Evolutionary conservation across 257 asterid species (phyloP).

Genomic region (Jasminum sambac): DNA sequence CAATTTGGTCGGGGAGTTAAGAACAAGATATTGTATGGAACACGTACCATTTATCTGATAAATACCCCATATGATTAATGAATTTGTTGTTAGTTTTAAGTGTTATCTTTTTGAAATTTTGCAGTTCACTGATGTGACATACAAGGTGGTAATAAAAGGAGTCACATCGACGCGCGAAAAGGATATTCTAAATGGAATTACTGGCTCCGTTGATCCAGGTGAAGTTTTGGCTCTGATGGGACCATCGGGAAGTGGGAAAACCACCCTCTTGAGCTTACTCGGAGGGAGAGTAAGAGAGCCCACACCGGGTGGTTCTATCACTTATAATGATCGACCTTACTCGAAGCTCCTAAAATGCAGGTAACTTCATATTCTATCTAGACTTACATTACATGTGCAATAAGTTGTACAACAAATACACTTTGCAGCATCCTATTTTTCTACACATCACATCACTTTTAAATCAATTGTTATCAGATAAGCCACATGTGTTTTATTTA

Average conservation of each 20-base stretch:
- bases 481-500: no score
- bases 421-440: no score
- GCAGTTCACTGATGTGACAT: slow-evolving; percentile 88
- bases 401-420: no score
- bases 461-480: no score
- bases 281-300: slow-evolving; percentile 75
- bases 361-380: slow-evolving; percentile 28
- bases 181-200: slow-evolving; percentile 73
- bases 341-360: slow-evolving; percentile 82
- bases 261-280: slow-evolving; percentile 73
- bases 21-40: slow-evolving; percentile 11
- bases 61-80: background rate
- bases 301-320: slow-evolving; percentile 55
- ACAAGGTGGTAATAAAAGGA: slow-evolving; percentile 76
- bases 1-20: background rate
- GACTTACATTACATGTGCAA: no score
- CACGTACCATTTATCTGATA: slow-evolving; percentile 8
- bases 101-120: slow-evolving; percentile 16
- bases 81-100: background rate
- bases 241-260: slow-evolving; percentile 98
- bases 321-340: slow-evolving; percentile 79
- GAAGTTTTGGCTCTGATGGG: slow-evolving; percentile 97
- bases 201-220: slow-evolving; percentile 84
- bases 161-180: slow-evolving; percentile 71
- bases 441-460: no score